Conservation (phyloP, 768 basidiomycete species). For the Tricholoma hemisulphureum region DNA sequence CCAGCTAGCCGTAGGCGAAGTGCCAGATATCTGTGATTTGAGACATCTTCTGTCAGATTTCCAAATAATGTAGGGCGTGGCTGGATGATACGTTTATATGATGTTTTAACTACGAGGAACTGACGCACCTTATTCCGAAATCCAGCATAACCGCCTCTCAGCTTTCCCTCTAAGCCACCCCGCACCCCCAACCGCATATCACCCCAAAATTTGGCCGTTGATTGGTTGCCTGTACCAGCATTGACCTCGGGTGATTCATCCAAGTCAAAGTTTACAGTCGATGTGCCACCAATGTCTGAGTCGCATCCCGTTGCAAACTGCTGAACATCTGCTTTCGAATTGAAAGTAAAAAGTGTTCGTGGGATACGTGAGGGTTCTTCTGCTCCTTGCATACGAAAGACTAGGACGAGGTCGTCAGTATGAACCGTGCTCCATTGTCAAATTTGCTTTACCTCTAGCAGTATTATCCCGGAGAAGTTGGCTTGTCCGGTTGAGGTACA, state of each 20-base stretch:
- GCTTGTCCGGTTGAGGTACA: constrained; percentile 39
- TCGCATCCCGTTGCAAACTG: constrained; percentile 83
- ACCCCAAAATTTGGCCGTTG: constrained; percentile 77
- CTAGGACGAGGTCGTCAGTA: constrained; percentile 32
- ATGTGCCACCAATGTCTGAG: constrained; percentile 82
- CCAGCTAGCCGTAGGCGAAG: constrained; percentile 79
- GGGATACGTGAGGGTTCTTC: constrained; percentile 59
- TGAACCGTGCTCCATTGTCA: background rate
- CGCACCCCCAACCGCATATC: constrained; percentile 71
- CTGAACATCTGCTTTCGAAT: constrained; percentile 53
- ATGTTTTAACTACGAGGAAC: background rate
- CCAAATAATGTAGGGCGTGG: constrained; percentile 84
- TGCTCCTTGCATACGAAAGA: constrained; percentile 76
- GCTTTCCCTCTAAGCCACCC: constrained; percentile 60
- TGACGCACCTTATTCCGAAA: constrained; percentile 75
- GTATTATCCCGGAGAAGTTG: constrained; percentile 35
- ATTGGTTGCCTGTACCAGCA: constrained; percentile 42
- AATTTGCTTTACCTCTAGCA: constrained; percentile 31
- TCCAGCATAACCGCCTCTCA: constrained; percentile 87
- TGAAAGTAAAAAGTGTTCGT: constrained; percentile 65
- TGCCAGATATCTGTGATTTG: constrained; percentile 75
- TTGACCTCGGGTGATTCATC: constrained; percentile 51
- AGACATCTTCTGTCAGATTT: constrained; percentile 79
- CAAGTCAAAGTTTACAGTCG: constrained; percentile 74
- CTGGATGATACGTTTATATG: constrained; percentile 31